These are phyloP conservation scores for Alternaria sp. DNA, from an alignment of 2,329 filamentous ascomycete genomes.

Conservation along the genomic window DNA sequence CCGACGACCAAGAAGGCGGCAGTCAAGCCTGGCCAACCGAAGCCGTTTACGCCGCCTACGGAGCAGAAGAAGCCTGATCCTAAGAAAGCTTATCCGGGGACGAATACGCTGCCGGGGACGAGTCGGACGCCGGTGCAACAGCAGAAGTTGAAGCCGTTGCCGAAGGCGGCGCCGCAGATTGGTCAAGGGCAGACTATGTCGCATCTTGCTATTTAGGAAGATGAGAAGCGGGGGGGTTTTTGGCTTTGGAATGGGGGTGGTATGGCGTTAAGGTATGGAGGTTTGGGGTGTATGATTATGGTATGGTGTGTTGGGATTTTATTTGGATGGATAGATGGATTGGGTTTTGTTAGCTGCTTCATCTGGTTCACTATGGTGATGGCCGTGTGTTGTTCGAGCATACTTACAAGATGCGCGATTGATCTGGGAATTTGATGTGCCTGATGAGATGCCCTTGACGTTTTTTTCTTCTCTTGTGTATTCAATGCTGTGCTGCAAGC, in stretches of 20 bases:
- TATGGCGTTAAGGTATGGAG: not conserved
- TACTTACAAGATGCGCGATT: fast-evolving
- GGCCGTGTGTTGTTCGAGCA: not conserved
- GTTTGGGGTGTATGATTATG: not conserved
- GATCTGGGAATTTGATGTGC: not conserved
- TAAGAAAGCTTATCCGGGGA: slow-evolving; percentile 38
- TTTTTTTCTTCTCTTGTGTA: not conserved
- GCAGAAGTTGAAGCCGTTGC: slow-evolving; percentile 33
- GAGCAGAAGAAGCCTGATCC: slow-evolving; percentile 20
- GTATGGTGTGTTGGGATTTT: not conserved
- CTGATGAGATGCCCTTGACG: not conserved
- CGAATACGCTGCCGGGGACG: slow-evolving; percentile 37
- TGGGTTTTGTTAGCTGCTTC: not conserved
- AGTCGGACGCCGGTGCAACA: slow-evolving; percentile 33
- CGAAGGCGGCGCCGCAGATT: slow-evolving; percentile 31
- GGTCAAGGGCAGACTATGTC: slow-evolving; percentile 38
- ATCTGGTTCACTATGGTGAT: not conserved
- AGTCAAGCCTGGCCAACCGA: slow-evolving; percentile 35
- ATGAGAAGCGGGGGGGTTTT: not conserved
- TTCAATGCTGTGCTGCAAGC: not conserved
- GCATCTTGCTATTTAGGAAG: slow-evolving; percentile 29
- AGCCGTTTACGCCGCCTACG: slow-evolving; percentile 31
- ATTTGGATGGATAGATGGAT: not conserved
- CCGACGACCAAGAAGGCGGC: slow-evolving; percentile 33
- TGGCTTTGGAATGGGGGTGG: not conserved